Evolutionary conservation across 1,139 yeast species (phyloP).

Genomic region (Debaryomycetaceae sp.): DNA sequence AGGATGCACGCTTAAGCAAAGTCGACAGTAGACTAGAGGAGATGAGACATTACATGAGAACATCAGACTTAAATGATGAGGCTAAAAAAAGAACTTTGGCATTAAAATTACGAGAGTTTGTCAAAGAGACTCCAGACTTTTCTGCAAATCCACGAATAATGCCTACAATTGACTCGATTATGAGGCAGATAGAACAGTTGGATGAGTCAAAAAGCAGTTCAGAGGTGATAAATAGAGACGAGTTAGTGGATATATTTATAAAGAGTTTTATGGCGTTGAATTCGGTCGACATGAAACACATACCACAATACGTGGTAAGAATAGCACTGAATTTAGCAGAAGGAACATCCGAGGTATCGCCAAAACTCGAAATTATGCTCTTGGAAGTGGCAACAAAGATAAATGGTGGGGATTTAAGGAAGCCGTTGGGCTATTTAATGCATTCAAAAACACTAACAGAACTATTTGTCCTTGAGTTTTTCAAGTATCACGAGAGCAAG

Average conservation of each 20-base stretch:
- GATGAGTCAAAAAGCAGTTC: conserved; percentile 8
- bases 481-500: conserved; percentile 15
- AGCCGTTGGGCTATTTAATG: conserved; percentile 5
- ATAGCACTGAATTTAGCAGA: conserved; percentile 14
- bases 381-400: conserved; percentile 23
- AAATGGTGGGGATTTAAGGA: conserved; percentile 5
- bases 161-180: conserved; percentile 17
- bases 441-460: conserved; percentile 9
- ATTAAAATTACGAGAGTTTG: conserved; percentile 17
- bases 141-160: conserved; percentile 9
- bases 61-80: conserved; percentile 23
- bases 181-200: conserved; percentile 15
- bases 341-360: conserved; percentile 12
- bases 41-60: conserved; percentile 25
- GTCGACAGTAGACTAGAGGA: conserved; percentile 8
- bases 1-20: neutral
- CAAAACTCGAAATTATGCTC: conserved; percentile 17
- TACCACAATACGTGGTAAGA: conserved; percentile 28
- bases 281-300: conserved; percentile 1
- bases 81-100: conserved; percentile 18
- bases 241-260: conserved; percentile 17
- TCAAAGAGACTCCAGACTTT: conserved; percentile 7
- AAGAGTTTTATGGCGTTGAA: conserved; percentile 6
- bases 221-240: conserved; percentile 7
- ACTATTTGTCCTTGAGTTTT: conserved; percentile 19